phyloP scores from a whole-genome alignment of 345 rosid genomes.

The Abelmoschus esculentus region DNA sequence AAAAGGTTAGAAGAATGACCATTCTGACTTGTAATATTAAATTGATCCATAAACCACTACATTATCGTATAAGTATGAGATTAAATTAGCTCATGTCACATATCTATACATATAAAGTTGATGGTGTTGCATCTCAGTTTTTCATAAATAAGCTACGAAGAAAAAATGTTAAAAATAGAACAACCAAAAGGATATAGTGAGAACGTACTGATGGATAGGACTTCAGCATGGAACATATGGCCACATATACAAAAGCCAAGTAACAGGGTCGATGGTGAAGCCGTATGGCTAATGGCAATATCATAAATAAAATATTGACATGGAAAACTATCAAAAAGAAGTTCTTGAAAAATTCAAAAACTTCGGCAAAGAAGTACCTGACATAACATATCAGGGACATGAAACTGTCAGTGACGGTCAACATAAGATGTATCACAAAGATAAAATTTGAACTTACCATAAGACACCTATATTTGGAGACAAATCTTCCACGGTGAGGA shows the following conservation, averaged over 20 bases:
- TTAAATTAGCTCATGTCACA: not conserved
- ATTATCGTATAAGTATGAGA: not conserved
- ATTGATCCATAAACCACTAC: not conserved
- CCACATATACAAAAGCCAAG: constrained; percentile 73
- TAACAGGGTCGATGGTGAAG: constrained; percentile 84
- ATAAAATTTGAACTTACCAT: constrained; percentile 45
- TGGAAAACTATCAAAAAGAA: constrained; percentile 92
- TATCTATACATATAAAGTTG: too few species aligned
- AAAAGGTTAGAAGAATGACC: not conserved
- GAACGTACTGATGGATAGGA: constrained; percentile 89
- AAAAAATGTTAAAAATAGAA: not conserved
- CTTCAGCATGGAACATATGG: constrained; percentile 79
- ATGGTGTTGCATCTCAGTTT: not conserved
- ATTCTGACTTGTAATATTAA: not conserved
- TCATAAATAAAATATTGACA: constrained; percentile 68
- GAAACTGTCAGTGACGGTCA: not conserved
- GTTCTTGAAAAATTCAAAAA: constrained; percentile 74
- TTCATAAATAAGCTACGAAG: not conserved
- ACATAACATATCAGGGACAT: constrained; percentile 13
- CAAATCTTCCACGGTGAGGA: constrained; percentile 84
- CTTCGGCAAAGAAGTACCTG: constrained; percentile 99
- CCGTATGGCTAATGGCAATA: constrained; percentile 79
- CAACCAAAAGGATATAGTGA: not conserved
- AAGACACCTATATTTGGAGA: constrained; percentile 90
- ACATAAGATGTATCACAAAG: not conserved